These are phyloP conservation scores for Amauroascus verrucosus DNA, from an alignment of 2,329 filamentous ascomycete genomes.

Conservation along the genomic window DNA sequence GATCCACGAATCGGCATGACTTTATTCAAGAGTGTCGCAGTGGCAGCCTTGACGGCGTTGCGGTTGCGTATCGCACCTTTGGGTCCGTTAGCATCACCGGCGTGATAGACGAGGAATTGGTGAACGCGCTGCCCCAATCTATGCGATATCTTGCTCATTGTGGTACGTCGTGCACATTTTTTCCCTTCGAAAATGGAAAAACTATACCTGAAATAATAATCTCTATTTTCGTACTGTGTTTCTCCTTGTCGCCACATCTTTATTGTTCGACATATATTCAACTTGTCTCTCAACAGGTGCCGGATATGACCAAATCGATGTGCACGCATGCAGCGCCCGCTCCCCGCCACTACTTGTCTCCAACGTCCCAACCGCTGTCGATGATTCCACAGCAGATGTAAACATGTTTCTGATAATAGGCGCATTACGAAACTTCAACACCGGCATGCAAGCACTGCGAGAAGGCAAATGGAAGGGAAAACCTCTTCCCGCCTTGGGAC, in stretches of 20 bases:
- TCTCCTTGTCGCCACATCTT: background rate
- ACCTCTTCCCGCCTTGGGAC: conserved; percentile 49
- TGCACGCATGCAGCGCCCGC: conserved; percentile 58
- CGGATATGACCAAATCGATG: conserved; percentile 75
- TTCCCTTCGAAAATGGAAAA: background rate
- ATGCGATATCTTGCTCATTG: conserved; percentile 33
- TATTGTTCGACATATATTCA: too few relatives aligned
- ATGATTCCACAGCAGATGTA: conserved; percentile 73
- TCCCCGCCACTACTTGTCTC: conserved; percentile 55
- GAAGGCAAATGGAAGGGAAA: conserved; percentile 57
- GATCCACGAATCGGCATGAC: conserved; percentile 50
- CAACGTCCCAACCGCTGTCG: conserved; percentile 70
- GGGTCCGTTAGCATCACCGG: conserved; percentile 55
- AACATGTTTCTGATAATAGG: conserved; percentile 74
- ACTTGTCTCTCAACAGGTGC: conserved; percentile 44
- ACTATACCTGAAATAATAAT: too few relatives aligned
- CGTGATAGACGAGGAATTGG: conserved; percentile 58
- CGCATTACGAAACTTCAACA: conserved; percentile 62
- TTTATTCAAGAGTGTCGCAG: conserved; percentile 60
- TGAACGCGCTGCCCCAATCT: conserved; percentile 40
- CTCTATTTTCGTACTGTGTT: too few relatives aligned
- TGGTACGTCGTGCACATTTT: conserved; percentile 21
- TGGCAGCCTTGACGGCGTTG: conserved; percentile 55
- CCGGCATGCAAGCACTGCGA: conserved; percentile 55
- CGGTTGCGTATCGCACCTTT: conserved; percentile 63